Evolutionary conservation across 345 rosid genomes (phyloP), one percentile per base, ranked within the genome.

Genomic region (Mallotus nudiflorus): DNA sequence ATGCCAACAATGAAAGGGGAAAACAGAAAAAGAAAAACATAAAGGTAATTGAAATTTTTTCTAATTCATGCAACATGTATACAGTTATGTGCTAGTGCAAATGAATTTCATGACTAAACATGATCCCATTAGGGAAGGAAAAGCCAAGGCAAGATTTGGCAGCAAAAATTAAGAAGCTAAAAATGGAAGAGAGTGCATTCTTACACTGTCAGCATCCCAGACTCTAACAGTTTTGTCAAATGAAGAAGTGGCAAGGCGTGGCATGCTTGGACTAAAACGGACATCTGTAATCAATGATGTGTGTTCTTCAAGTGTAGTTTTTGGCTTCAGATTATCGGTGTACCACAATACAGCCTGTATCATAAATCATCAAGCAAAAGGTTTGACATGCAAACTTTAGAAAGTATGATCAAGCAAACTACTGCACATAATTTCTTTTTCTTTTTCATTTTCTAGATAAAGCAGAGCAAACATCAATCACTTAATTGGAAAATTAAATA

Each of bases 151-250:
- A 37, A 50, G 60, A 66, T 51, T 52, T 25, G 1, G 46, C 57
- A 33, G 44, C 25, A 71, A 55, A 55, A 46, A 56, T 29, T 61
- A 27, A n/a, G n/a, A n/a, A n/a, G n/a, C n/a, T 61, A 12, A 67
- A 58, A 40, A 11, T 31, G 18, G 29, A 71, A 57, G 53, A 75
- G 42, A 45, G 52, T 16, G 69, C 69, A 48, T 61, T 82, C 88
- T 82, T 56, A 95, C 99, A 77, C 85, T 92, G 77, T 92, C 99
- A 73, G 91, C 97, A 72, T 95, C 99, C 99, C 99, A 95, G 70
- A 95, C 98, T 76, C 92, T 82, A 82, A 95, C 99, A 70, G 97
- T 89, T 81, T 92, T 92, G 84, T 95, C 99, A 57, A 86, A 95
- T 15, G 99, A 95, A 56, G 99, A 92, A 49, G 99, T 95, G 39